Evolutionary conservation across 2,329 filamentous ascomycete species (phyloP), one percentile per base, ranked within the genome.

Genomic region (Truncatella angustata): DNA sequence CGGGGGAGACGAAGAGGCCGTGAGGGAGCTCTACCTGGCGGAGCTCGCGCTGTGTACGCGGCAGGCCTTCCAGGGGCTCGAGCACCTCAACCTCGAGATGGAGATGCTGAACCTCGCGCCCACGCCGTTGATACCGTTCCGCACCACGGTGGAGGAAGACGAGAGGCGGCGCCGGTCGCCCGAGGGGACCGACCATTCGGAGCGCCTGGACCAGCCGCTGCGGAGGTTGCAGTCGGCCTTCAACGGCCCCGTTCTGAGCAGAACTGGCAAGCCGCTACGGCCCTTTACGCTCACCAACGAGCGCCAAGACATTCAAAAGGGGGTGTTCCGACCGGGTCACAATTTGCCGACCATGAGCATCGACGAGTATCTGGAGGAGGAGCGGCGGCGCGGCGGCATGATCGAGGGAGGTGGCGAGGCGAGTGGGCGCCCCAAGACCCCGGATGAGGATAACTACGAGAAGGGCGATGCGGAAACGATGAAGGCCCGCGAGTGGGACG

Each of bases 341-440:
- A 97, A 90, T 70, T 74, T 99, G 53, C 94, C 94, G 1, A 97
- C 94, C 3, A 97, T 99, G 94, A 90, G 85, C 1, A 97, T 99
- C 56, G 94, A 99, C 61, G 94, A 99, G 73, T 99, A 97, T 65
- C 77, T 99, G 14, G 94, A 95, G 49, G 93, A 97, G 70, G 94
- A 97, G 74, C 81, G 82, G 64, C 81, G 82, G 59, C 78, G 89
- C 56, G 94, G 94, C 14, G 90, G 90, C 18, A 92, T 99, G 53
- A 90, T 97, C 51, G 88, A 97, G 65, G 94, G 92, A 32, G 91
- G 91, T 26, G 92, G 92, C 16, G 88, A 89, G 62, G 83, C 87
- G 58, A 88, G 85, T 60, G 83, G 81, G 14, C 73, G 83, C 23
- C 77, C 79, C 57, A 82, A 85, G 2, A 86, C 91, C 67, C 81